Base-by-base conservation (phyloP, 1,284 basidiomycete species). In the Ustilago nuda region DNA sequence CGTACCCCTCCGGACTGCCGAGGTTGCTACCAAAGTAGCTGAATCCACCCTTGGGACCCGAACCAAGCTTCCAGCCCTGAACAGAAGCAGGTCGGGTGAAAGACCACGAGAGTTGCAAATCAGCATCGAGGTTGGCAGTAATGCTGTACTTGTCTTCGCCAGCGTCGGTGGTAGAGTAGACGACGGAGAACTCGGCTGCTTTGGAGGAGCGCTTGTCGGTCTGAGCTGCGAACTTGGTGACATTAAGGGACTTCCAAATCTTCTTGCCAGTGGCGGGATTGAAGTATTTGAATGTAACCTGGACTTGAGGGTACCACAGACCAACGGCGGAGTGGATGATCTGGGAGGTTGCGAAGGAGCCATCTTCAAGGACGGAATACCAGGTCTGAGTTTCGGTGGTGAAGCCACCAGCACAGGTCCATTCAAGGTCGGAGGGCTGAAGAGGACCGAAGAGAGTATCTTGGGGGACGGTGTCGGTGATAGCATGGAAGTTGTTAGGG, bases 311-410 rank as follows among this genome's bases (percentile, higher is more conserved):
- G 83, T 93, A 94, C 93, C 93, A 95, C 57, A 95, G 86, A 7
- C 97, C 97, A 61, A 96, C 90, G 53, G 93, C 89, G 3, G 94
- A 96, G 89, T 98, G 95, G 83, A 99, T 98, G 72, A 99, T 90
- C 88, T 99, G 96, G 82, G 90, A 92, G 90, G 94, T 93, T 73
- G 97, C 78, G 62, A 91, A 90, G 30, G 90, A 90, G 5, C 95
- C 95, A 88, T 97, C 93, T 45, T 92, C 90, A 13, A 94, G 89
- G 76, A 93, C 89, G 41, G 92, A 89, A 87, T 99, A 99, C 88
- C 92, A 99, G 0, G 87, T 89, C 86, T 98, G 94, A 0, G 96
- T 98, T 87, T 99, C 97, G 2, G 95, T 93, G 51, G 91, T 90
- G 86, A 98, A 97, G 0, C 95, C 94, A 27, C 87, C 87, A 3